Conservation (phyloP, 176 grass and related monocot species). For the Oryza meridionalis region DNA sequence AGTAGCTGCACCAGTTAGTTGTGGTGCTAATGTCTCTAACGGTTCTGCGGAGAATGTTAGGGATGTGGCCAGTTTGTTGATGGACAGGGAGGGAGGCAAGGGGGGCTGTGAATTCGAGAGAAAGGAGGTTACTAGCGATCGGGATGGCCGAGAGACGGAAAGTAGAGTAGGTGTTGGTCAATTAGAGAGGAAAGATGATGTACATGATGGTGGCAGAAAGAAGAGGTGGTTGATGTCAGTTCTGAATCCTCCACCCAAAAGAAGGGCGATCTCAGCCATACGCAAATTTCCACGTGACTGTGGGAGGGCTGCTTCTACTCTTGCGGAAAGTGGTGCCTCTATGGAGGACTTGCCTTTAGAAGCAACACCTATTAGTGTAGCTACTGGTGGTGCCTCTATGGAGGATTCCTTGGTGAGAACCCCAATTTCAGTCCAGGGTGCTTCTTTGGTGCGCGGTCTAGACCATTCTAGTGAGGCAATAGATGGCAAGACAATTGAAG, state of each 20-base stretch:
- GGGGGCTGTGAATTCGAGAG: neutral
- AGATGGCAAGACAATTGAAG: slow-evolving; percentile 17
- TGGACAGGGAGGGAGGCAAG: neutral
- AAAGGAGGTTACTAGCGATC: slow-evolving; percentile 5
- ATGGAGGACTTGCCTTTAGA: slow-evolving; percentile 18
- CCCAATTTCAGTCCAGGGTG: slow-evolving; percentile 9
- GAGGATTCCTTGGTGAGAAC: slow-evolving; percentile 5
- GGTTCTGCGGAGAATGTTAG: neutral
- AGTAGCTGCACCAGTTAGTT: neutral
- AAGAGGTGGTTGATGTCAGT: slow-evolving; percentile 54
- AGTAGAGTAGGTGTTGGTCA: slow-evolving; percentile 1
- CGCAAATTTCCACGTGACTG: slow-evolving; percentile 61
- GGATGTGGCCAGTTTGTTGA: neutral
- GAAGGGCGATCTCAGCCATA: slow-evolving; percentile 44
- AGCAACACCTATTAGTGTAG: neutral
- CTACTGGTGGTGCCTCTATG: neutral
- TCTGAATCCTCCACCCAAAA: slow-evolving; percentile 55
- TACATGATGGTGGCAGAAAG: slow-evolving; percentile 8
- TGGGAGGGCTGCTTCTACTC: slow-evolving; percentile 27
- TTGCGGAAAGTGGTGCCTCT: neutral
- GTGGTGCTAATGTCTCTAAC: neutral
- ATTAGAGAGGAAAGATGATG: slow-evolving; percentile 23
- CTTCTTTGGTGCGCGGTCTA: neutral
- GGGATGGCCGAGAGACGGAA: slow-evolving; percentile 10
- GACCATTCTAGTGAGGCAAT: slow-evolving; percentile 14